phyloP scores from a whole-genome alignment of 1,284 basidiomycete species.

The Ustilago loliicola region DNA sequence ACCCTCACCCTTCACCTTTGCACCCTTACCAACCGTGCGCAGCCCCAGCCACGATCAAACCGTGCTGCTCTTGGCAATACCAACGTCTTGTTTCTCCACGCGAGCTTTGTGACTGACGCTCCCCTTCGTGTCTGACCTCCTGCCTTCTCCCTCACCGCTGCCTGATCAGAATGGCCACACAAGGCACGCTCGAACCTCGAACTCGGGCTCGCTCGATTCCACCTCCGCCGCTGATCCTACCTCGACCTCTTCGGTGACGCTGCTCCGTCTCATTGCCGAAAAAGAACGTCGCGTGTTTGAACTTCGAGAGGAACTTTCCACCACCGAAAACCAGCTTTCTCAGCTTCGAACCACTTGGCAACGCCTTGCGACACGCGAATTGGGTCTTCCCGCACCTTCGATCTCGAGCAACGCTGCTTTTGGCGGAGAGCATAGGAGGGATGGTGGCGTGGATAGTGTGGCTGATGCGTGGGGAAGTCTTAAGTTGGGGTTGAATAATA shows the following conservation, averaged over 20 bases:
- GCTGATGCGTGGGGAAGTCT: slow-evolving; percentile 50
- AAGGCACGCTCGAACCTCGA: background rate
- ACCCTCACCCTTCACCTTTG: slow-evolving; percentile 28
- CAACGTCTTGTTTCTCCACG: background rate
- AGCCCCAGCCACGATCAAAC: no score
- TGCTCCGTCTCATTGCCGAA: slow-evolving; percentile 68
- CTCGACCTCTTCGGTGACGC: slow-evolving; percentile 29
- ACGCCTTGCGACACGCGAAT: slow-evolving; percentile 24
- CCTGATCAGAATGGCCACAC: slow-evolving; percentile 1
- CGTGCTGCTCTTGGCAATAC: no score
- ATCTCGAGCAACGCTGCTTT: background rate
- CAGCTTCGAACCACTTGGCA: slow-evolving; percentile 37
- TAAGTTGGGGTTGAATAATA: slow-evolving; percentile 38
- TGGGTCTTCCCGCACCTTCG: slow-evolving; percentile 7
- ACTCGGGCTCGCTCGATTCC: background rate
- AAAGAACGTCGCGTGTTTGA: slow-evolving; percentile 70
- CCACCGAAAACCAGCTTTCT: slow-evolving; percentile 24
- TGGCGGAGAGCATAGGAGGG: background rate
- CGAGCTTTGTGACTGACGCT: slow-evolving; percentile 11
- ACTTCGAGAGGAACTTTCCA: slow-evolving; percentile 60
- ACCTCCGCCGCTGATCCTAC: background rate
- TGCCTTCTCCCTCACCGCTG: background rate
- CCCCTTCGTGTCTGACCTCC: background rate
- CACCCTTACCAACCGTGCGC: no score
- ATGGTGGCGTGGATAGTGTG: background rate